Evolutionary conservation across 371 early-diverging fungal genomes (phyloP).

Genomic region (Apophysomyces trapeziformis): DNA sequence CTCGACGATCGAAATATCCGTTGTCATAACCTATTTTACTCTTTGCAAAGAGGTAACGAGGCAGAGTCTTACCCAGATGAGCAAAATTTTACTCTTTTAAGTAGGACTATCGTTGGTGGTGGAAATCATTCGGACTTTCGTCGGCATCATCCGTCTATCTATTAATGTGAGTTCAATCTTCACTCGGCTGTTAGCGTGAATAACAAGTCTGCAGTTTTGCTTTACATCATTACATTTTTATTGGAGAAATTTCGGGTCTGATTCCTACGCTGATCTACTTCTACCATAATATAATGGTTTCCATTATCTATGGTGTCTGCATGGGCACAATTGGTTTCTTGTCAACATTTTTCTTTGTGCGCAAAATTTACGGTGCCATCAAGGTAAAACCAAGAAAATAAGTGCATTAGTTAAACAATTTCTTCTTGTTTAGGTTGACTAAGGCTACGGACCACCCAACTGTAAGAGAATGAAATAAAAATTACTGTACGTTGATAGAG

Average conservation of each 20-base stretch:
- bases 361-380: constrained; percentile 75
- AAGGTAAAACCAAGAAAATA: constrained; percentile 50
- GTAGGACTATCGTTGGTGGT: constrained; percentile 81
- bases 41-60: constrained; percentile 73
- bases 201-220: constrained; percentile 13
- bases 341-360: constrained; percentile 74
- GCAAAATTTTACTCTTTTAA: constrained; percentile 2
- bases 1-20: constrained; percentile 86
- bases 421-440: not conserved
- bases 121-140: constrained; percentile 79
- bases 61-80: not conserved
- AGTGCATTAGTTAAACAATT: not conserved
- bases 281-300: constrained; percentile 55
- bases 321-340: constrained; percentile 85
- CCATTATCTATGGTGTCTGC: constrained; percentile 57
- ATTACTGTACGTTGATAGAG: no score
- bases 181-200: constrained; percentile 23
- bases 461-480: no score
- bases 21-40: constrained; percentile 90
- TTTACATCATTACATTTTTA: constrained; percentile 54
- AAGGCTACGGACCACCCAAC: no score
- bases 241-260: constrained; percentile 52
- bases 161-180: constrained; percentile 60
- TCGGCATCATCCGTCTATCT: constrained; percentile 77
- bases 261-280: constrained; percentile 62